Evolutionary conservation across 108 stramenopile species (phyloP).

Genomic region (Epipyxis sp.): DNA sequence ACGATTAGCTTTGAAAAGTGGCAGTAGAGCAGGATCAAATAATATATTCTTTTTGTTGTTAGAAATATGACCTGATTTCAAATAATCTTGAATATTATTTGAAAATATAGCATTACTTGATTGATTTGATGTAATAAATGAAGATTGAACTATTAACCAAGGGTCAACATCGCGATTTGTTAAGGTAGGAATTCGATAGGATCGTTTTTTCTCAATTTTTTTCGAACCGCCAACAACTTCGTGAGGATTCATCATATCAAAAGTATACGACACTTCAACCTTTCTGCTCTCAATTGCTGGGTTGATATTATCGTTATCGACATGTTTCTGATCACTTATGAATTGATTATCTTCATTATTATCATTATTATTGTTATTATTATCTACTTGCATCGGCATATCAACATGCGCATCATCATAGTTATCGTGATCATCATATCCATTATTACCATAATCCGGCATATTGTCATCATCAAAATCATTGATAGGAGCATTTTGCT

Average conservation of each 20-base stretch:
- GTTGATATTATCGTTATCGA: slow-evolving; percentile 9
- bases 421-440: neutral
- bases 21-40: neutral
- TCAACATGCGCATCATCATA: neutral
- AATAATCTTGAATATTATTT: too few relatives aligned
- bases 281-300: slow-evolving; percentile 48
- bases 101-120: too few relatives aligned
- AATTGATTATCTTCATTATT: slow-evolving; percentile 6
- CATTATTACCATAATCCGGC: neutral
- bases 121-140: too few relatives aligned
- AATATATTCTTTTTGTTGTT: too few relatives aligned
- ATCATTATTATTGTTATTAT: slow-evolving; percentile 6
- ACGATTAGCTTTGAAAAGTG: neutral
- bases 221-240: slow-evolving; percentile 47
- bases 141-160: too few relatives aligned
- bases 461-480: neutral
- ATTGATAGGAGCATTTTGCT: neutral
- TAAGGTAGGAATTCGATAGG: slow-evolving; percentile 67
- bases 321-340: neutral
- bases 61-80: too few relatives aligned
- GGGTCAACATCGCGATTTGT: too few relatives aligned
- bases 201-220: slow-evolving; percentile 69
- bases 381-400: slow-evolving; percentile 38
- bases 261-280: slow-evolving; percentile 47
- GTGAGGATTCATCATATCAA: slow-evolving; percentile 79